Base-by-base conservation (phyloP, 345 rosid genomes). In the Euphorbia pulcherrima region DNA sequence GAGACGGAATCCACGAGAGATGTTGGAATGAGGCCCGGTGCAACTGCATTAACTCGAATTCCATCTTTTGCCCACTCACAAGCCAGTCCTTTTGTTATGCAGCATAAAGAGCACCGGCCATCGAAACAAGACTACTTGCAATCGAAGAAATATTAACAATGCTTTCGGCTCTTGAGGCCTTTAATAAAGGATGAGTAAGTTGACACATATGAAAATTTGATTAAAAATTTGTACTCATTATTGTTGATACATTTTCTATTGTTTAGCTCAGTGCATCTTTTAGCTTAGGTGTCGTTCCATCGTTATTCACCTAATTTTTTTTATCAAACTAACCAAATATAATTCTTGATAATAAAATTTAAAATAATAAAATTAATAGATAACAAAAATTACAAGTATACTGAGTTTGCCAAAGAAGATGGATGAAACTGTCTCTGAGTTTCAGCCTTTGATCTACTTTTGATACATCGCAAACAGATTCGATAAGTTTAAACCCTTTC, bases 201-300 rank as follows among this genome's bases (percentile, higher is more conserved):
- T 72, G 75, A 27, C 61, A 65, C 3, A 72, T 16, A 51, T 73
- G 47, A 27, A 13, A 73, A 52, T 24, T 18, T 0, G 77, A 54
- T 24, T 67, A 72, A 47, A 73, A 62, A 44, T 73, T 73, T 6
- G 72, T 73, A 50, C 57, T 23, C 77, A 73, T 61, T 2, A 55
- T 11, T 1, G 11, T 37, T 1, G 72, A 52, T 14, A 50, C 52
- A 29, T 73, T 72, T 46, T 61, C 71, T 1, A 63, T 48, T 8
- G 72, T 73, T 41, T 33, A 46, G 2, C 54, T 56, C 4, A 53
- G 8, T 0, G 77, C 52, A 0, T 5, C 29, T 51, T 73, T 73
- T 0, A 4, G 4, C 20, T 17, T 23, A 23, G 1, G 11, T 8
- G 6, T 10, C 12, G n/a, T n/a, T n/a, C 24, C 68, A 40, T 30